Conservation (phyloP, 345 rosid species). For the Reutealis trisperma region DNA sequence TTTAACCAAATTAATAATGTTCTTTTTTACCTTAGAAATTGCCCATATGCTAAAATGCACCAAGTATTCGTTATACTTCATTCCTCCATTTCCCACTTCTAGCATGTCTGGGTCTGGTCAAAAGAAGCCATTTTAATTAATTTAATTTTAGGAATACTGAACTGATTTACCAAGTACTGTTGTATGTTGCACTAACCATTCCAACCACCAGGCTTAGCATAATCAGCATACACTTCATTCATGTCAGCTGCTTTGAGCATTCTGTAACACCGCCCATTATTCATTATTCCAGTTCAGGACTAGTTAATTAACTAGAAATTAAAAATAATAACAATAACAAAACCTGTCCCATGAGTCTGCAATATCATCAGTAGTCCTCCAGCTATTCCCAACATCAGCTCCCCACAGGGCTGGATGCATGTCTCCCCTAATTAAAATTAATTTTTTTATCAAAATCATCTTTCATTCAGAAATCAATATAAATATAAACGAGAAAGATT, state of each 20-base stretch:
- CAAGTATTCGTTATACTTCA: slow-evolving; percentile 68
- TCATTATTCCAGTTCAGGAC: neutral
- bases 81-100: slow-evolving; percentile 51
- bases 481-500: too few relatives aligned
- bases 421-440: slow-evolving; percentile 16
- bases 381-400: slow-evolving; percentile 22
- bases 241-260: slow-evolving; percentile 25
- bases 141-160: too few relatives aligned
- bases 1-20: too few relatives aligned
- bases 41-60: slow-evolving; percentile 94
- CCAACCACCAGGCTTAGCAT: slow-evolving; percentile 32
- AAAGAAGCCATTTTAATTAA: too few relatives aligned
- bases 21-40: slow-evolving; percentile 61
- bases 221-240: slow-evolving; percentile 26
- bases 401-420: slow-evolving; percentile 31
- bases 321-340: neutral
- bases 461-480: too few relatives aligned
- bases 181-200: slow-evolving; percentile 17
- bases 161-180: too few relatives aligned
- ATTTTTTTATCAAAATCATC: too few relatives aligned
- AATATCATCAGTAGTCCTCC: slow-evolving; percentile 34
- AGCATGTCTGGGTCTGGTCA: slow-evolving; percentile 22
- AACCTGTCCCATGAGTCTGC: slow-evolving; percentile 25
- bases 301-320: too few relatives aligned
- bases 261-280: neutral